Evolutionary conservation across 768 basidiomycete genomes (phyloP).

Genomic region (Wakefieldia striispora): DNA sequence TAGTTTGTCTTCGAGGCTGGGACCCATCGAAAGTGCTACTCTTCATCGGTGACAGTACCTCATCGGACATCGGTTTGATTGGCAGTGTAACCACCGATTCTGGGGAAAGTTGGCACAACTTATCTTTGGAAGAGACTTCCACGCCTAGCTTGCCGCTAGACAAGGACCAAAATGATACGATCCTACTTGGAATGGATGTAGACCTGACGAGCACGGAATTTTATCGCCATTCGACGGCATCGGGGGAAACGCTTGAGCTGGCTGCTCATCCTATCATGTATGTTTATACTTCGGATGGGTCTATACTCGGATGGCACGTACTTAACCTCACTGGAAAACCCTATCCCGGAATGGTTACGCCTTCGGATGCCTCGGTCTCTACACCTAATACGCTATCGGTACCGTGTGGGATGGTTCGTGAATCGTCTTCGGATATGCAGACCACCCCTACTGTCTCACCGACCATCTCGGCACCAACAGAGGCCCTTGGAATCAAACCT

Average conservation of each 20-base stretch:
- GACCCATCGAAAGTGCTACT: slow-evolving; percentile 41
- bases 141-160: slow-evolving; percentile 65
- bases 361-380: slow-evolving; percentile 11
- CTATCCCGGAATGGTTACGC: slow-evolving; percentile 55
- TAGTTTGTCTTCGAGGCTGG: slow-evolving; percentile 42
- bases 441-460: slow-evolving; percentile 25
- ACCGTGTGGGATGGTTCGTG: slow-evolving; percentile 25
- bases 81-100: slow-evolving; percentile 30
- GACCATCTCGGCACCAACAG: slow-evolving; percentile 12
- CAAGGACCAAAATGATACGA: slow-evolving; percentile 66
- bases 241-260: slow-evolving; percentile 41
- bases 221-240: slow-evolving; percentile 36
- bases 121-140: slow-evolving; percentile 49
- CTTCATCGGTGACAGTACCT: slow-evolving; percentile 49
- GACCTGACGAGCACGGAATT: slow-evolving; percentile 58
- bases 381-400: slow-evolving; percentile 3
- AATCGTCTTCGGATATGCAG: slow-evolving; percentile 31
- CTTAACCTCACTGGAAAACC: slow-evolving; percentile 51
- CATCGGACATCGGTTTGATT: slow-evolving; percentile 49
- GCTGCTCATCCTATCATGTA: slow-evolving; percentile 65
- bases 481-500: slow-evolving; percentile 28
- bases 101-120: slow-evolving; percentile 42
- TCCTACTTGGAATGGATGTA: slow-evolving; percentile 58
- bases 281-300: slow-evolving; percentile 77
- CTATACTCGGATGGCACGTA: slow-evolving; percentile 69